Evolutionary conservation across 805 yeast species (phyloP), one percentile per base, ranked within the genome.

Genomic region (Nakazawaea pomicola): DNA sequence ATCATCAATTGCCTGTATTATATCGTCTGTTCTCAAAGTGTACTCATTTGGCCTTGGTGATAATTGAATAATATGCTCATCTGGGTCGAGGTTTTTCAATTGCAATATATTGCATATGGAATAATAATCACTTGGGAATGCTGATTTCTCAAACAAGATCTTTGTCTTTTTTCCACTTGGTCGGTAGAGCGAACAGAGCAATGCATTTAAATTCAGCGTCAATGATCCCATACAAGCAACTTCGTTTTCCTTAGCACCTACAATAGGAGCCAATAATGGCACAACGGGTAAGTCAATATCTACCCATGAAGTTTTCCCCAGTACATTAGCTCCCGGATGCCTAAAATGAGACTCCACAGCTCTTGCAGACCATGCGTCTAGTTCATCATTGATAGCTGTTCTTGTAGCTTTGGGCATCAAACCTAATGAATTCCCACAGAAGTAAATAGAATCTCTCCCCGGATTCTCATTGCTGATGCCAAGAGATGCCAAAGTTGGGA

Each of bases 351-450:
- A 76, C 47, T 84, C 89, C 6, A 90, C 98, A 2, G 80, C 98
- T 25, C 89, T 65, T 20, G 58, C 67, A 23, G 76, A 68, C 98
- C 98, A 90, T 0, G 93, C 95, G 48, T 78, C 74, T 36, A 90
- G 64, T 58, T 90, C 97, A 30, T 65, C 70, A 36, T 61, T 60
- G 12, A 90, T 64, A 12, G 84, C 83, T 6, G 49, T 47, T 25
- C 74, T 65, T 0, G 90, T 80, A 6, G 65, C 55, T 38, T 61
- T 65, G 0, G 98, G 97, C 90, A 88, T 84, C 45, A 90, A 63
- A 0, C 98, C 98, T 6, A 90, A 74, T n/a, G 96, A 87, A 64
- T 90, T 91, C 2, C 98, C 98, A 61, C 96, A 88, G 35, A 90
- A 66, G 56, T 90, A 91, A 17, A 72, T 66, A 8, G 25, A 32